Evolutionary conservation across 2,329 filamentous ascomycete species (phyloP), one percentile per base, ranked within the genome.

Genomic region (Neoscytalidium dimidiatum): DNA sequence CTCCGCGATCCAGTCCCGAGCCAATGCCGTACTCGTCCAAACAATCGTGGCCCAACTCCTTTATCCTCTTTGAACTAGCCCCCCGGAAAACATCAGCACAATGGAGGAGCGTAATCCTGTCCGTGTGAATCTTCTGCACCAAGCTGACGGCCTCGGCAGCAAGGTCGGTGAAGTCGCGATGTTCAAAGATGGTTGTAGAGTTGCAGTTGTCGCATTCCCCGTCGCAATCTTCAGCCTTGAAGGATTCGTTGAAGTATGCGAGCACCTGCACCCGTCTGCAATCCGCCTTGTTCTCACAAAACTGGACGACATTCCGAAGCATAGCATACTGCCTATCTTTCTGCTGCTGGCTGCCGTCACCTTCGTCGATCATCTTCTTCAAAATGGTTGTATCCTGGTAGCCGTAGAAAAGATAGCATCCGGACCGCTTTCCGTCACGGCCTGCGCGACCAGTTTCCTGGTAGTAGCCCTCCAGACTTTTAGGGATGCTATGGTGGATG

Each of bases 391-490:
- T 88, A 75, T 99, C 95, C 66, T 82, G 85, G 72, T 92, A 96
- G 49, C 88, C 87, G 72, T 95, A 99, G 78, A 90, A 98, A 14
- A 99, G 85, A 75, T 94, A 95, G 79, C 95, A 99, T 65, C 91
- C 89, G 6, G 95, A 97, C 21, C 85, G 85, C 69, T 92, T 88
- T 8, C 94, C 94, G 75, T 99, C 95, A 75, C 95, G 88, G 6
- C 95, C 95, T 66, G 96, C 95, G 71, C 95, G 90, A 1, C 95
- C 95, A 49, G 95, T 99, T 77, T 99, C 95, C 75, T 99, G 95
- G 73, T 99, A 99, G 77, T 99, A 99, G 0, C 95, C 95, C 79
- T 99, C 95, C 62, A 99, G 81, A 71, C 92, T 97, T 78, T 99
- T 98, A 1, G 95, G 95, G 5, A 99, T 84, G 48, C 89, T 91